A percentile compares a stretch with the other conserved stretches of the same genome.
Conservation (phyloP, 176 grass and related monocot genomes). For the Bothriochloa decipiens region DNA sequence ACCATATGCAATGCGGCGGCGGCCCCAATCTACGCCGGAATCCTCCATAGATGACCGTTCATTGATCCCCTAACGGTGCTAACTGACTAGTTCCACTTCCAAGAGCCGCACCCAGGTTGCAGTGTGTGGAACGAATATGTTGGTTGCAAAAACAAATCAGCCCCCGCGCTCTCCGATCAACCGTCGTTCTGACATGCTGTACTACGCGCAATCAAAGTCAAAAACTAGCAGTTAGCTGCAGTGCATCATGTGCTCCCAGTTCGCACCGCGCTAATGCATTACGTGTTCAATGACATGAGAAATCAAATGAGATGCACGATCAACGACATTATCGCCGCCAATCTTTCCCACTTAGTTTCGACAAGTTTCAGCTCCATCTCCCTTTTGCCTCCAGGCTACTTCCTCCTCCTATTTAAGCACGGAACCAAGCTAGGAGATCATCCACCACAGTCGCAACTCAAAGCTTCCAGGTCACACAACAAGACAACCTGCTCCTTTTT, state of each 20-base stretch:
- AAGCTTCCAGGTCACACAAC: neutral
- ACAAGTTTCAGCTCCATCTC: neutral
- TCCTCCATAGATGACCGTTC: neutral
- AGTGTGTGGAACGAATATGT: conserved; percentile 30
- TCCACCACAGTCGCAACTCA: too few relatives aligned
- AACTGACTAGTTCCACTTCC: neutral
- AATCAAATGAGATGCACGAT: conserved; percentile 13
- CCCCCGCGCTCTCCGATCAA: neutral
- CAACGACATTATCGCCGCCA: neutral
- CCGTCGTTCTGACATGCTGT: neutral
- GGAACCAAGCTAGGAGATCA: neutral
- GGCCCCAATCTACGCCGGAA: neutral
- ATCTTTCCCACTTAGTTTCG: neutral
- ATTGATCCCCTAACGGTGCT: neutral
- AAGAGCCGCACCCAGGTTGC: neutral
- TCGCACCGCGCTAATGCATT: neutral
- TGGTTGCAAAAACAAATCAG: neutral
- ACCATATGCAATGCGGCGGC: neutral
- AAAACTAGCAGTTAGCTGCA: conserved; percentile 8
- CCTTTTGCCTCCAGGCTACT: neutral
- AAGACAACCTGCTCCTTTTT: neutral
- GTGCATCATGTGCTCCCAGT: conserved; percentile 1
- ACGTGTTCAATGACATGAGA: conserved; percentile 30
- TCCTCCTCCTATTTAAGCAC: conserved; percentile 13
- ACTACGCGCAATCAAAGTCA: neutral